Base-by-base conservation (phyloP, 2,329 filamentous ascomycete genomes). In the Fusarium albidum region DNA sequence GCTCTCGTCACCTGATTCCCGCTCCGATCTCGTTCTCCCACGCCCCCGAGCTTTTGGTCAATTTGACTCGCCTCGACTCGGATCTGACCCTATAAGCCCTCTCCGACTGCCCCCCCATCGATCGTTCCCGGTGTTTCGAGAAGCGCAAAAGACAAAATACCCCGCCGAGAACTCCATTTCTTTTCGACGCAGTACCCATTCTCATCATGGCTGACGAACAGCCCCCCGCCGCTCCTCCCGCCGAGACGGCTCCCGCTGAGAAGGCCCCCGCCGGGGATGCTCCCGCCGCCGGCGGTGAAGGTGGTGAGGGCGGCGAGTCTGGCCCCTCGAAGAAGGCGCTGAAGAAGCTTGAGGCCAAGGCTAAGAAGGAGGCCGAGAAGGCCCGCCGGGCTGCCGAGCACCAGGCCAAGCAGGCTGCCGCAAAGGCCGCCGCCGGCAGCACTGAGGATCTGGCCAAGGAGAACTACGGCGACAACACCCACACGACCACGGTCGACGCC, bases 281-380 rank as follows among this genome's bases (percentile, higher is more conserved):
- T 32, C 45, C 48, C 34, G 51, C 44, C 13, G 43, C 44, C 35
- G 52, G 33, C 25, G 55, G 39, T 26, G 62, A 65, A 34, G 52
- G 44, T 21, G 45, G 33, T 9, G 64, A 61, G 26, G 59, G 33
- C 12, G 55, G 57, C 28, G 63, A 64, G 32, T 57, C 61, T 9
- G 64, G 61, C 11, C 64, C 64, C 10, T 47, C 59, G 21, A 61
- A 96, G 78, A 93, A 88, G 75, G 91, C 87, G 13, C 77, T 89
- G 61, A 96, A 96, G 79, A 96, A 96, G 79, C 87, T 90, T 38
- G 89, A 90, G 66, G 83, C 83, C 58, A 96, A 96, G 78, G 91
- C 93, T 25, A 92, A 92, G 78, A 93, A 94, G 73, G 93, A 96
- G 76, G 90, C 89, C 11, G 82, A 86, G 71, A 96, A 96, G 75